Conservation (phyloP, 2,329 filamentous ascomycete genomes). For the Colletotrichum filicis region DNA sequence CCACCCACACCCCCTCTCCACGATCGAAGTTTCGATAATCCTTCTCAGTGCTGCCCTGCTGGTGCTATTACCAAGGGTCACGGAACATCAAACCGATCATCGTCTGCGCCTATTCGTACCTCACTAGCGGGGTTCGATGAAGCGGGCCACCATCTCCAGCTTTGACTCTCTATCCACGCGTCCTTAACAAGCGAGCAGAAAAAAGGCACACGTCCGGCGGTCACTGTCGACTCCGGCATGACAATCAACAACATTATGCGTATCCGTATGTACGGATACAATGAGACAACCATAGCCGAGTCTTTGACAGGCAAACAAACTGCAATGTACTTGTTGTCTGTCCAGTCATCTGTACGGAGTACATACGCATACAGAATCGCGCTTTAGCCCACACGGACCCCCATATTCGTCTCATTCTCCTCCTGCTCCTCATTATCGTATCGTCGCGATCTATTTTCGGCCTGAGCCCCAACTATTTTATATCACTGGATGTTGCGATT, state of each 20-base stretch:
- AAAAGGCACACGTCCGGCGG: neutral
- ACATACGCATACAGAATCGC: neutral
- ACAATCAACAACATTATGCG: neutral
- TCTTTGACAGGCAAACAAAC: neutral
- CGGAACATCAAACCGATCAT: slow-evolving; percentile 22
- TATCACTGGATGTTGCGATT: neutral
- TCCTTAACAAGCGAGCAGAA: neutral
- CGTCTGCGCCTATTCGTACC: slow-evolving; percentile 2
- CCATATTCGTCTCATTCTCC: neutral
- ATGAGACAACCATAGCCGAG: neutral
- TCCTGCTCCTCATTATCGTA: neutral
- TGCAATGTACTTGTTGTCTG: too few relatives aligned
- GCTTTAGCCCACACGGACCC: neutral
- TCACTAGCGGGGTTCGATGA: neutral
- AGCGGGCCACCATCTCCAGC: neutral
- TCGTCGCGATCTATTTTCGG: neutral
- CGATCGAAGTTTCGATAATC: slow-evolving; percentile 24
- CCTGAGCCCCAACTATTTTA: neutral
- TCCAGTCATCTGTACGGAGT: neutral
- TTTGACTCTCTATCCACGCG: neutral
- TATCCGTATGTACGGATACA: neutral
- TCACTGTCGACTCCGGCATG: neutral
- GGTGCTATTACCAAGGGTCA: slow-evolving; percentile 12
- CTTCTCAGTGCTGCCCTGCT: neutral
- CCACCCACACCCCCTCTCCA: neutral